A percentile compares a stretch with the other conserved stretches of the same genome.
Evolutionary conservation across 768 basidiomycete genomes (phyloP).

Genomic region (Chalciporus pseudorubinellus): DNA sequence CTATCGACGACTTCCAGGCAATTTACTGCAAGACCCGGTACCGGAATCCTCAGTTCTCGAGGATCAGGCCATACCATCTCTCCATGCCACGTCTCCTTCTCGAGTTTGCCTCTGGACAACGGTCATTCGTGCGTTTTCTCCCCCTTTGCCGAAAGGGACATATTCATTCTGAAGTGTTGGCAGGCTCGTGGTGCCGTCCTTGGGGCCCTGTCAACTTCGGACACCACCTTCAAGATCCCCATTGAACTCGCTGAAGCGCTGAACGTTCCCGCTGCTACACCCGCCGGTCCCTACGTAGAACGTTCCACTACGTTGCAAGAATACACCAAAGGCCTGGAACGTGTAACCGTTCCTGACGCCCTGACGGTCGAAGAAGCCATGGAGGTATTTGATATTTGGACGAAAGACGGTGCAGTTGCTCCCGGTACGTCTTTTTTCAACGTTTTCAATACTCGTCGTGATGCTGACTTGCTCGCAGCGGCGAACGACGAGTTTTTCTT

Average conservation of each 20-base stretch:
- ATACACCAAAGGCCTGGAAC: slow-evolving; percentile 56
- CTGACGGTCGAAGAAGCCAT: slow-evolving; percentile 68
- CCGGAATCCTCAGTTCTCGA: slow-evolving; percentile 66
- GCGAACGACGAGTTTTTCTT: slow-evolving; percentile 72
- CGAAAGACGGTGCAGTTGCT: slow-evolving; percentile 54
- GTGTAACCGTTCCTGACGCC: slow-evolving; percentile 52
- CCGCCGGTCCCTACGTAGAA: slow-evolving; percentile 54
- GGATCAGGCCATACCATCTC: slow-evolving; percentile 73
- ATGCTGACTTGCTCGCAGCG: slow-evolving; percentile 21
- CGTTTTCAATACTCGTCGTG: not conserved
- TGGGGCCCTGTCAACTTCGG: slow-evolving; percentile 62
- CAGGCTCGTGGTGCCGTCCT: slow-evolving; percentile 72
- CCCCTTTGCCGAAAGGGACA: not conserved
- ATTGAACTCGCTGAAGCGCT: slow-evolving; percentile 67
- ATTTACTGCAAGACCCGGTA: slow-evolving; percentile 69
- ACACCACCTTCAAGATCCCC: slow-evolving; percentile 56
- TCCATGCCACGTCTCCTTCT: slow-evolving; percentile 75
- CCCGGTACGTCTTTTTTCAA: slow-evolving; percentile 37
- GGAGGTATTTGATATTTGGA: slow-evolving; percentile 76
- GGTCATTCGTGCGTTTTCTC: slow-evolving; percentile 56
- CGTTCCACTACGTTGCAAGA: slow-evolving; percentile 46
- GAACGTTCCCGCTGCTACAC: slow-evolving; percentile 39
- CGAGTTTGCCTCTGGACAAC: slow-evolving; percentile 73
- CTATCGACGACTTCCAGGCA: slow-evolving; percentile 86
- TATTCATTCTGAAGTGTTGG: not conserved